Conservation (phyloP, 192 early-diverging fungal genomes). For the Umbelopsis sp. region DNA sequence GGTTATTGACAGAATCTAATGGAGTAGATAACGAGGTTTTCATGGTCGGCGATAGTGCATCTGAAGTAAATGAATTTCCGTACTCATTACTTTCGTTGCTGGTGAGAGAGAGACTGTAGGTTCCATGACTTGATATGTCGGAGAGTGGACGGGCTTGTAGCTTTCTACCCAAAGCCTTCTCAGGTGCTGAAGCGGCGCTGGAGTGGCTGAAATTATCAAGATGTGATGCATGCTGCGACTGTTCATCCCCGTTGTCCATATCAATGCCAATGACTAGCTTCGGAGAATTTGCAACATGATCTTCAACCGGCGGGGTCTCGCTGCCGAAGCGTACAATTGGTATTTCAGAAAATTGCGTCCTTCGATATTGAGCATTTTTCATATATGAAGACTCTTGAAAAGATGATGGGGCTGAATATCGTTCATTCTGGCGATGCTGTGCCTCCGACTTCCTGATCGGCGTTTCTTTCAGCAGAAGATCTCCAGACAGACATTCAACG, state of each 20-base stretch:
- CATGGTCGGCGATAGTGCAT: background rate
- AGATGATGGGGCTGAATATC: constrained; percentile 14
- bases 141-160: background rate
- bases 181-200: too few relatives aligned
- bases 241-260: too few relatives aligned
- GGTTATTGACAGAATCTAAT: background rate
- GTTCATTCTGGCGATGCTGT: background rate
- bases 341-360: background rate
- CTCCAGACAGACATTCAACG: background rate
- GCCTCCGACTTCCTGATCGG: background rate
- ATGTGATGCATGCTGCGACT: too few relatives aligned
- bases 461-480: background rate
- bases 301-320: too few relatives aligned
- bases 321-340: background rate
- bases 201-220: too few relatives aligned
- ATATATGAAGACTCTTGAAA: background rate
- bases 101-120: background rate
- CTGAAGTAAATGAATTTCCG: background rate
- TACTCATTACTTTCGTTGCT: background rate
- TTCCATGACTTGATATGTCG: background rate
- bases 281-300: too few relatives aligned
- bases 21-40: background rate
- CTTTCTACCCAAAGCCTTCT: background rate
- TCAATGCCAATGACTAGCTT: too few relatives aligned
- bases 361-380: background rate